phyloP scores from a whole-genome alignment of 345 rosid species.

The Cardamine resedifolia region DNA sequence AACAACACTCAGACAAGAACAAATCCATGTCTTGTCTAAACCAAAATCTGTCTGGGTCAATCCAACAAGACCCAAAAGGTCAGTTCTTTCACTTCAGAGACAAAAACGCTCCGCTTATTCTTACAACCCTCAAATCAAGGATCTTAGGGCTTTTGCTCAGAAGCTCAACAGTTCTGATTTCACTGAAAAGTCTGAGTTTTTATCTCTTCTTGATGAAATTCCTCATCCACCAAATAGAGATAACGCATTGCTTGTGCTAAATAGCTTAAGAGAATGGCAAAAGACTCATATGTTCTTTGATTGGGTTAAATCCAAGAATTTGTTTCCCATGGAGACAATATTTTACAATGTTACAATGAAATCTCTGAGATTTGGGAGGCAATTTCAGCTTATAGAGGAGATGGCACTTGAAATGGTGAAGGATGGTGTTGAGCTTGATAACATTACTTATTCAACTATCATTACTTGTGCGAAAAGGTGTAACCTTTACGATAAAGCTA shows the following conservation, averaged over 20 bases:
- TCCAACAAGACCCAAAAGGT: constrained; percentile 76
- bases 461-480: constrained; percentile 87
- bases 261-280: constrained; percentile 71
- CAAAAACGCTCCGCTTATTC: constrained; percentile 67
- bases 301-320: constrained; percentile 64
- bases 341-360: constrained; percentile 83
- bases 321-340: constrained; percentile 79
- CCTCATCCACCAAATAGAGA: constrained; percentile 63
- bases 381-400: constrained; percentile 76
- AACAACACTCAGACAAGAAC: constrained; percentile 54
- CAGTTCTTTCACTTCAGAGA: constrained; percentile 81
- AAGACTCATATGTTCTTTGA: constrained; percentile 64
- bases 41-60: constrained; percentile 88
- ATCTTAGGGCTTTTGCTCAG: constrained; percentile 61
- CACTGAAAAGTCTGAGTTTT: constrained; percentile 48
- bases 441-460: constrained; percentile 92
- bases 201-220: constrained; percentile 49
- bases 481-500: constrained; percentile 65
- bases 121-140: constrained; percentile 60
- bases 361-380: constrained; percentile 81
- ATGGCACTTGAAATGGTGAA: constrained; percentile 84
- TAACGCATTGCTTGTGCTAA: constrained; percentile 66
- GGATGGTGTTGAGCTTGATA: constrained; percentile 73
- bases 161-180: constrained; percentile 63
- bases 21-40: constrained; percentile 53